phyloP scores from a whole-genome alignment of 2,329 filamentous ascomycete genomes.

The Monosporascus cannonballus region DNA sequence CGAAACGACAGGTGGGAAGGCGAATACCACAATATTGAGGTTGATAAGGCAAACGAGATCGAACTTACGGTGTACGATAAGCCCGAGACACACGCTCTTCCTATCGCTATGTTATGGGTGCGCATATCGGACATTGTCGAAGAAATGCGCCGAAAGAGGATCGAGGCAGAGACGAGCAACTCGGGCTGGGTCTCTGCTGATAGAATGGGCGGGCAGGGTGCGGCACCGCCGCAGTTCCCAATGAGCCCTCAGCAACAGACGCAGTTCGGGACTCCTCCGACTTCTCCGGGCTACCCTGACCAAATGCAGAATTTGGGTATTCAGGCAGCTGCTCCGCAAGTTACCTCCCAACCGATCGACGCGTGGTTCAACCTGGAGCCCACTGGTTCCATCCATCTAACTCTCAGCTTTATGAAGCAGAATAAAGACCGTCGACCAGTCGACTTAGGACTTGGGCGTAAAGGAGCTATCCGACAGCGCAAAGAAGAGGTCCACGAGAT shows the following conservation, averaged over 20 bases:
- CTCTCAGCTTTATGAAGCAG: constrained; percentile 88
- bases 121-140: constrained; percentile 95
- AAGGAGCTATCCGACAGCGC: constrained; percentile 92
- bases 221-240: constrained; percentile 50
- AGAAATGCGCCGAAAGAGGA: constrained; percentile 94
- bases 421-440: constrained; percentile 75
- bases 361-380: constrained; percentile 97
- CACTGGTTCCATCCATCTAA: constrained; percentile 84
- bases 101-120: constrained; percentile 94
- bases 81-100: constrained; percentile 80
- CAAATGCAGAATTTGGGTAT: constrained; percentile 22
- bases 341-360: constrained; percentile 63
- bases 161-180: constrained; percentile 90
- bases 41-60: constrained; percentile 98
- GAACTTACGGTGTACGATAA: constrained; percentile 98
- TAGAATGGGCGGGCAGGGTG: constrained; percentile 62
- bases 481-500: constrained; percentile 99
- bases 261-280: constrained; percentile 39
- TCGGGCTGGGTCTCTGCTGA: constrained; percentile 97
- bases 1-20: constrained; percentile 87
- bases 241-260: constrained; percentile 44
- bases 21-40: constrained; percentile 85
- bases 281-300: constrained; percentile 30
- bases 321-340: constrained; percentile 41
- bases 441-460: constrained; percentile 85